Evolutionary conservation across 78 protist species (phyloP).

Genomic region (Cyanophora paradoxa): DNA sequence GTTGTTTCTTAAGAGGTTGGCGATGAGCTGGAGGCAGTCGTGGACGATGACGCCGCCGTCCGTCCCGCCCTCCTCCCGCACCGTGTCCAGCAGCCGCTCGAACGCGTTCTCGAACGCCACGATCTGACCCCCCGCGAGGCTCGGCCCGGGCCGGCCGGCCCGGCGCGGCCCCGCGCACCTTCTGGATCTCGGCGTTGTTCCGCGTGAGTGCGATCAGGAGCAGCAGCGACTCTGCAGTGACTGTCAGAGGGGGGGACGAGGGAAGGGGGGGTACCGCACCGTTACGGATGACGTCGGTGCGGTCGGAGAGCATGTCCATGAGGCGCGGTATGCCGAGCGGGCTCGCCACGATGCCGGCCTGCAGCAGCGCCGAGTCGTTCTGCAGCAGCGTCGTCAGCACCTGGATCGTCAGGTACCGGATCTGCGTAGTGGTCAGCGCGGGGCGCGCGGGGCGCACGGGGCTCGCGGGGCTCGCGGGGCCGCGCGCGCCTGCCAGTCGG

Average conservation of each 20-base stretch:
- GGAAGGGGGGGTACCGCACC: not conserved
- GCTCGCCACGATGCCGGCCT: conserved; percentile 21
- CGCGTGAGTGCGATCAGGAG: conserved; percentile 24
- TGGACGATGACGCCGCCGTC: conserved; percentile 25
- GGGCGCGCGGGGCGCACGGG: too few species aligned
- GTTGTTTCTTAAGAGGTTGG: conserved; percentile 29
- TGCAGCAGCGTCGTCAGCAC: conserved; percentile 29
- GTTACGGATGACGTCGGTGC: conserved; percentile 34
- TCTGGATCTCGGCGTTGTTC: conserved; percentile 16
- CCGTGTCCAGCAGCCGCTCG: conserved; percentile 18
- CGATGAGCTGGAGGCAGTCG: conserved; percentile 36
- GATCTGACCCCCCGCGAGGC: too few species aligned
- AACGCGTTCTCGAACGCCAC: conserved; percentile 52
- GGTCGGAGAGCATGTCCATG: conserved; percentile 32
- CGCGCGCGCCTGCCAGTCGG: conserved; percentile 26
- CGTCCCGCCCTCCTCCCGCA: conserved; percentile 41
- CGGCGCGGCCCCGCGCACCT: too few species aligned
- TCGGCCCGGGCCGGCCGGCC: too few species aligned
- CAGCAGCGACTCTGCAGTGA: conserved; percentile 13
- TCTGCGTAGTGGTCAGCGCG: too few species aligned
- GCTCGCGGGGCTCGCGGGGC: too few species aligned
- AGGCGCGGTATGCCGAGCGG: conserved; percentile 39
- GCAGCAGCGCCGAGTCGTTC: conserved; percentile 1
- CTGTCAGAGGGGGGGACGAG: too few species aligned
- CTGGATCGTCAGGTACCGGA: conserved; percentile 30